Percentiles rank a stretch among this genome's conserved stretches.
Conservation (phyloP, 2,329 filamentous ascomycete genomes). For the Pestalotiopsis sp. region DNA sequence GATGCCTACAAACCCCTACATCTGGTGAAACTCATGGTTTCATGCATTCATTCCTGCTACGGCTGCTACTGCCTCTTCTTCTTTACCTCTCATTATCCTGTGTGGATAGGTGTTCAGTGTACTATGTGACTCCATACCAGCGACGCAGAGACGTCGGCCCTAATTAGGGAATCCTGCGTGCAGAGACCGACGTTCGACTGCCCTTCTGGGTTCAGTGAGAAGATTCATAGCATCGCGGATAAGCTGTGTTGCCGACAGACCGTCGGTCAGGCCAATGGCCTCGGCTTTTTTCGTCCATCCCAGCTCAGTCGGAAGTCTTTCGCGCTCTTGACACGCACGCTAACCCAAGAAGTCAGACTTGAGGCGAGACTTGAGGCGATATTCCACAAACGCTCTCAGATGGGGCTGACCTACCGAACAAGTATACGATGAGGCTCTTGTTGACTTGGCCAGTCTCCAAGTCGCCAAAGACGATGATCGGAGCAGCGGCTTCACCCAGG, state of each 20-base stretch:
- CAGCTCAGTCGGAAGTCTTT: neutral
- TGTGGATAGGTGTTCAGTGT: too few species aligned
- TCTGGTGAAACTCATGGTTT: too few species aligned
- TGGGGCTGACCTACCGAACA: slow-evolving; percentile 27
- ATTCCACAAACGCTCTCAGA: neutral
- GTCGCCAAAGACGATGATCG: slow-evolving; percentile 40
- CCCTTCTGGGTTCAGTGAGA: neutral
- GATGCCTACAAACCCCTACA: too few species aligned
- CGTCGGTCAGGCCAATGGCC: neutral
- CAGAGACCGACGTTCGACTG: neutral
- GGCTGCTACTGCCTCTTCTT: too few species aligned
- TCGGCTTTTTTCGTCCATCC: neutral
- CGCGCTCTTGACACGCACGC: neutral
- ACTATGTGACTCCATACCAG: too few species aligned
- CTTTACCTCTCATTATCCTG: too few species aligned
- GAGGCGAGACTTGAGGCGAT: neutral
- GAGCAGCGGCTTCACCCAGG: slow-evolving; percentile 40
- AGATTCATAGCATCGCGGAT: neutral
- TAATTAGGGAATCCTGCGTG: neutral
- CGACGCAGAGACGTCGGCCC: neutral
- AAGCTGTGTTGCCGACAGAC: neutral
- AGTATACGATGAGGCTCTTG: slow-evolving; percentile 30
- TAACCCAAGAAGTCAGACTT: neutral
- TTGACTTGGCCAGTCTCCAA: slow-evolving; percentile 31
- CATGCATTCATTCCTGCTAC: too few species aligned